These are phyloP conservation scores for Penicillium psychrosexuale DNA, from an alignment of 2,329 filamentous ascomycete species.

Conservation along the genomic window DNA sequence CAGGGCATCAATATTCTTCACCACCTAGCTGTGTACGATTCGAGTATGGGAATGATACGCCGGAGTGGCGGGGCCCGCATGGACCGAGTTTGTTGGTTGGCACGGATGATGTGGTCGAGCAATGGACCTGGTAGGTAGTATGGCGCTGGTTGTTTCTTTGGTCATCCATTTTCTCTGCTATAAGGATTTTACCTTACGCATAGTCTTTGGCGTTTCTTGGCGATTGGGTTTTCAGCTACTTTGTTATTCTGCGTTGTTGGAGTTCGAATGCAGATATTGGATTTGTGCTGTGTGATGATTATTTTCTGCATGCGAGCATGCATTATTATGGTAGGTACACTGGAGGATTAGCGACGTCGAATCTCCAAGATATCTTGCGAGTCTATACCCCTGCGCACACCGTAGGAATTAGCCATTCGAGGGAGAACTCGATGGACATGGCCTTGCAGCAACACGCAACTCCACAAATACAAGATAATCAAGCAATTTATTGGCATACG, in stretches of 20 bases:
- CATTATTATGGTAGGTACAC: neutral
- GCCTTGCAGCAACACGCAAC: too few relatives aligned
- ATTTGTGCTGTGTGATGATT: neutral
- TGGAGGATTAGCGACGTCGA: neutral
- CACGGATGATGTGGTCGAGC: slow-evolving; percentile 32
- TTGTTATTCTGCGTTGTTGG: neutral
- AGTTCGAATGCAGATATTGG: neutral
- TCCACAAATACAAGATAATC: neutral
- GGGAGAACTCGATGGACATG: neutral
- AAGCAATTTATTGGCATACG: neutral
- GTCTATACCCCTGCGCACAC: neutral
- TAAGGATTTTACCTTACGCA: neutral
- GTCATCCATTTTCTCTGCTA: neutral
- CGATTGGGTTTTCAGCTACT: neutral
- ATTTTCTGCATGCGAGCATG: neutral
- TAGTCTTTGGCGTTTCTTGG: neutral
- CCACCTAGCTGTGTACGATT: slow-evolving; percentile 35
- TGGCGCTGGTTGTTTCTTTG: neutral
- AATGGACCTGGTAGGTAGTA: slow-evolving; percentile 39
- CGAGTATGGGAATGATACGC: slow-evolving; percentile 26
- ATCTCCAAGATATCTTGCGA: neutral
- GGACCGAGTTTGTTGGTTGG: slow-evolving; percentile 37
- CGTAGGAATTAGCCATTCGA: neutral
- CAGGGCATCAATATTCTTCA: slow-evolving; percentile 23
- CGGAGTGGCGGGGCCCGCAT: slow-evolving; percentile 23